A percentile compares a stretch with the other conserved stretches of the same genome.
phyloP scores from a whole-genome alignment of 2,329 filamentous ascomycete genomes.

The Botrytis hyacinthi region DNA sequence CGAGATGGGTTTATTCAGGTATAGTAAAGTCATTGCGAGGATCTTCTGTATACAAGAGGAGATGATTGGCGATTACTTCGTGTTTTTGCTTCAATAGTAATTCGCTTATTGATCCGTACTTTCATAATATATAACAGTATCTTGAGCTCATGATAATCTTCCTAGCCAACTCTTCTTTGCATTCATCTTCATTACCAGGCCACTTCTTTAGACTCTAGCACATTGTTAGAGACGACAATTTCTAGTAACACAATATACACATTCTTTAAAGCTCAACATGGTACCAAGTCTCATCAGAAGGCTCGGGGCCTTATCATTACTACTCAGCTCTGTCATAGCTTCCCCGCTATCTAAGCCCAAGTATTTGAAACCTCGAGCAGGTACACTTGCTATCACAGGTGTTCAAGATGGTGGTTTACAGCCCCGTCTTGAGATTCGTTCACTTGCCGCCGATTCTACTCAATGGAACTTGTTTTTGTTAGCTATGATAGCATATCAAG shows the following conservation, averaged over 20 bases:
- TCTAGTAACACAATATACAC: background rate
- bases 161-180: background rate
- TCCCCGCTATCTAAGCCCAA: constrained; percentile 2
- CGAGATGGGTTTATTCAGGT: constrained; percentile 1
- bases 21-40: background rate
- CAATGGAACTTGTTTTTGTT: constrained; percentile 75
- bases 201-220: background rate
- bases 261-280: background rate
- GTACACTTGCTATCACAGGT: constrained; percentile 18
- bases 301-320: background rate
- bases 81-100: background rate
- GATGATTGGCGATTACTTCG: background rate
- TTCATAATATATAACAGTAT: background rate
- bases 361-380: background rate
- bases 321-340: constrained; percentile 1
- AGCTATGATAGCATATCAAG: constrained; percentile 64
- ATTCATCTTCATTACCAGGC: background rate
- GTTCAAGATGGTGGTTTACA: constrained; percentile 27
- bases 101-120: background rate
- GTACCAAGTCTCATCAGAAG: background rate
- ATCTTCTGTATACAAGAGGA: background rate
- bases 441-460: constrained; percentile 57
- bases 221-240: background rate
- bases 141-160: background rate
- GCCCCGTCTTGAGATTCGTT: constrained; percentile 62